Conservation (phyloP, 139 green algal genomes). For the Closterium sp. region DNA sequence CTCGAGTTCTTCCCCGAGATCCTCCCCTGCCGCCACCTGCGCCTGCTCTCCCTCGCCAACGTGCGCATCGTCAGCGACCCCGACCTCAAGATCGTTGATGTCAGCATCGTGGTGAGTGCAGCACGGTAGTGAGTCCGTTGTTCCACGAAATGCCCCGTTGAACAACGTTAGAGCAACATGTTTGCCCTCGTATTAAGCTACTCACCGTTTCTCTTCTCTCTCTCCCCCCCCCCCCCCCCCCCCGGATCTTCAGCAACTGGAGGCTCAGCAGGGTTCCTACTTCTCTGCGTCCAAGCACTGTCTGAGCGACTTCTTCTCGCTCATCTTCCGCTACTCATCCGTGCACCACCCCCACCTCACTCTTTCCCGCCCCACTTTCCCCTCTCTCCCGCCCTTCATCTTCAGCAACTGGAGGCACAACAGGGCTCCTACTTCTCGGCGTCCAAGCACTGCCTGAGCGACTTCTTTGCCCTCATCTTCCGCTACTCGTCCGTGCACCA, state of each 20-base stretch:
- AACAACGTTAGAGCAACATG: too few relatives aligned
- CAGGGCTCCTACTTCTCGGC: conserved; percentile 31
- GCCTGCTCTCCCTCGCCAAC: conserved; percentile 76
- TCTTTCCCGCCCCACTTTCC: too few relatives aligned
- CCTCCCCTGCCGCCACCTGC: conserved; percentile 71
- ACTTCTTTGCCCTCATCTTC: conserved; percentile 85
- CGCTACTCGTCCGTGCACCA: conserved; percentile 61
- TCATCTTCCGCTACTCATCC: conserved; percentile 76
- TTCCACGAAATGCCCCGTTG: too few relatives aligned
- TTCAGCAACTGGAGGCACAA: not conserved
- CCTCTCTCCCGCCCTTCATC: too few relatives aligned
- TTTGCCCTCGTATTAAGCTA: too few relatives aligned
- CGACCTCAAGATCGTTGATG: conserved; percentile 47
- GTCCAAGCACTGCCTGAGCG: conserved; percentile 66
- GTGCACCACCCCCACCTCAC: conserved; percentile 8
- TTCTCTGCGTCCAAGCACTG: conserved; percentile 55
- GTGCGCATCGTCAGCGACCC: conserved; percentile 54
- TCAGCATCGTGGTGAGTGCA: conserved; percentile 22
- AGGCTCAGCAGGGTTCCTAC: not conserved
- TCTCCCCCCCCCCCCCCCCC: too few relatives aligned
- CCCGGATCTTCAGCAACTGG: not conserved
- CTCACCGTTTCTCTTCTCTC: not conserved
- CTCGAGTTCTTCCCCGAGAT: conserved; percentile 94
- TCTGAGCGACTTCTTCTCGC: conserved; percentile 73
- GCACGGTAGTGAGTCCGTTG: not conserved